phyloP scores from a whole-genome alignment of 2,329 filamentous ascomycete genomes.

The Colletotrichum horii region DNA sequence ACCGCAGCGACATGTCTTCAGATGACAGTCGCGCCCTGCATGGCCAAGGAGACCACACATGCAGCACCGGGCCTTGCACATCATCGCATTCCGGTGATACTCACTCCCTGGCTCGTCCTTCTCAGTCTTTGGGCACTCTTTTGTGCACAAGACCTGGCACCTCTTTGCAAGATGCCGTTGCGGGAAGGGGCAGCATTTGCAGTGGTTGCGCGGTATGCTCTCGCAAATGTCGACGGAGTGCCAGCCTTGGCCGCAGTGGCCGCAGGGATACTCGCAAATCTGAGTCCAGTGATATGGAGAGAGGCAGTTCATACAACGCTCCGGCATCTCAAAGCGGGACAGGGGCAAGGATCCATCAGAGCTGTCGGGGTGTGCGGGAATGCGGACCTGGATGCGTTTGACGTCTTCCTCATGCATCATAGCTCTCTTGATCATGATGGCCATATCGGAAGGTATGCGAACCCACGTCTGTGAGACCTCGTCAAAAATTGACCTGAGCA shows the following conservation, averaged over 20 bases:
- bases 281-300: conserved; percentile 27
- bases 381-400: not conserved
- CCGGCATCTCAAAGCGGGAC: not conserved
- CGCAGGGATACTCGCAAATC: conserved; percentile 33
- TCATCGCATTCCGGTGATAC: conserved; percentile 40
- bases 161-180: conserved; percentile 35
- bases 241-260: conserved; percentile 34
- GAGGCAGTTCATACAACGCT: conserved; percentile 30
- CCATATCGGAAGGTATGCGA: not conserved
- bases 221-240: conserved; percentile 34
- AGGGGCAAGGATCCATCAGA: too few relatives aligned
- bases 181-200: conserved; percentile 44
- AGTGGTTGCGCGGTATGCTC: conserved; percentile 35
- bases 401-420: not conserved
- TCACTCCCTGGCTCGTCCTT: conserved; percentile 24
- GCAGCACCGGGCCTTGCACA: conserved; percentile 41
- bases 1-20: conserved; percentile 40
- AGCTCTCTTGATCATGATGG: not conserved
- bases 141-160: conserved; percentile 38
- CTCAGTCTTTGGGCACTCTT: conserved; percentile 32
- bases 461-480: not conserved
- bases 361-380: not conserved
- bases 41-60: conserved; percentile 46
- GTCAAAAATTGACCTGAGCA: not conserved
- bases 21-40: conserved; percentile 37